Base-by-base conservation (phyloP, 306 rosid species). In the Ziziphus jujuba region DNA sequence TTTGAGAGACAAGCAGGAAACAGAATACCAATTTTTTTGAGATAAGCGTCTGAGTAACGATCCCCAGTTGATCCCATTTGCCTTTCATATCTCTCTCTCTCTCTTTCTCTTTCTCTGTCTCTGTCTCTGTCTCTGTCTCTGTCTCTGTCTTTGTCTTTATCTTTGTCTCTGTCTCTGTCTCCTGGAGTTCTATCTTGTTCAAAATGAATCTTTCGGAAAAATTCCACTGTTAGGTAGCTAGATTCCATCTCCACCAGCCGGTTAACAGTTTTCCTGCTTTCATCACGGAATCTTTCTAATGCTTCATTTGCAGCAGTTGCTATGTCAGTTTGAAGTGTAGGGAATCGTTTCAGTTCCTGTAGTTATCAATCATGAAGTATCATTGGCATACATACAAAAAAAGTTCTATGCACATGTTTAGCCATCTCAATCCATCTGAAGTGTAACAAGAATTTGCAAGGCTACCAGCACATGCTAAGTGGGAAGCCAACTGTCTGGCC, bases 171-270 rank as follows among this genome's bases (percentile, higher is more conserved):
- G 45, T 40, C 45, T 70, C 79, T 79, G 59, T 73, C 84, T 28
- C 33, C 33, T 40, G 84, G 85, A 67, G 34, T 76, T 75, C 79
- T 90, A 60, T 93, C 99, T 43, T 89, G 81, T 77, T 93, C 97
- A 56, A 74, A 70, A 79, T 84, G 79, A 74, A 90, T 87, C 82
- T 93, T 93, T 63, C 97, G 80, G 74, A 93, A 93, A 79, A 93
- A 93, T 12, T 90, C 99, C 20, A 85, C 99, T 4, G 99, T 93
- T 6, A 93, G 85, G 73, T 93, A 93, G 87, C 91, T 85, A 65
- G 99, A 87, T 77, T 93, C 99, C 99, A 93, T 93, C 69, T 93
- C 99, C 66, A 93, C 99, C 80, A 93, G 80, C 71, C 99, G 91
- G 59, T 60, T 6, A 77, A 88, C 89, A 59, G 99, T 90, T 84